Evolutionary conservation across 2,329 filamentous ascomycete genomes (phyloP).

Genomic region (Leptographium lundbergii): DNA sequence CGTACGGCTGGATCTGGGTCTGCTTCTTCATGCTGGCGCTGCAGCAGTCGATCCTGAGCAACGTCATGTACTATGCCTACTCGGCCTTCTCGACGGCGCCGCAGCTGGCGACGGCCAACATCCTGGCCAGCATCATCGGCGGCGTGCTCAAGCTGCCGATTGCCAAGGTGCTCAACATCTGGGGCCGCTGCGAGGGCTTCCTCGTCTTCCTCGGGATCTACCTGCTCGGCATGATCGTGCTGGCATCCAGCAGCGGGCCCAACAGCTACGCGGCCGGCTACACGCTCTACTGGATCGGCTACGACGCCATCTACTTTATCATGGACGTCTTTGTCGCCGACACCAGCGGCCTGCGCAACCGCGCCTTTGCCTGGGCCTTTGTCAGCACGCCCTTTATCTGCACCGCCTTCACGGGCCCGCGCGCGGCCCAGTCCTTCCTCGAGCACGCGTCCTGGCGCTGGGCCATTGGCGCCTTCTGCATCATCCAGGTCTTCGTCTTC

Average conservation of each 20-base stretch:
- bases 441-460: constrained; percentile 48
- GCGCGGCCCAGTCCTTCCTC: constrained; percentile 40
- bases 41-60: constrained; percentile 24
- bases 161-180: constrained; percentile 55
- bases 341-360: constrained; percentile 51
- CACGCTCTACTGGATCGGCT: constrained; percentile 54
- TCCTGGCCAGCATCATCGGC: constrained; percentile 40
- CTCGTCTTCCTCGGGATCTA: constrained; percentile 37
- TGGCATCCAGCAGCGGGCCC: constrained; percentile 49
- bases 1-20: constrained; percentile 23
- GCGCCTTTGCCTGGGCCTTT: constrained; percentile 51
- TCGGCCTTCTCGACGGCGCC: constrained; percentile 40
- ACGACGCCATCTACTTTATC: constrained; percentile 27
- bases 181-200: constrained; percentile 53
- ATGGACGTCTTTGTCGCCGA: constrained; percentile 52
- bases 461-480: constrained; percentile 54
- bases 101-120: constrained; percentile 36
- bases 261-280: constrained; percentile 50
- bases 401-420: constrained; percentile 51
- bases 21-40: constrained; percentile 26
- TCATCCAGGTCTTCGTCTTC: constrained; percentile 48
- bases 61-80: constrained; percentile 34
- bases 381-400: constrained; percentile 53
- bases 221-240: constrained; percentile 45
- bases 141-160: constrained; percentile 53